Base-by-base conservation (phyloP, 768 basidiomycete genomes). In the Zangia roseola region DNA sequence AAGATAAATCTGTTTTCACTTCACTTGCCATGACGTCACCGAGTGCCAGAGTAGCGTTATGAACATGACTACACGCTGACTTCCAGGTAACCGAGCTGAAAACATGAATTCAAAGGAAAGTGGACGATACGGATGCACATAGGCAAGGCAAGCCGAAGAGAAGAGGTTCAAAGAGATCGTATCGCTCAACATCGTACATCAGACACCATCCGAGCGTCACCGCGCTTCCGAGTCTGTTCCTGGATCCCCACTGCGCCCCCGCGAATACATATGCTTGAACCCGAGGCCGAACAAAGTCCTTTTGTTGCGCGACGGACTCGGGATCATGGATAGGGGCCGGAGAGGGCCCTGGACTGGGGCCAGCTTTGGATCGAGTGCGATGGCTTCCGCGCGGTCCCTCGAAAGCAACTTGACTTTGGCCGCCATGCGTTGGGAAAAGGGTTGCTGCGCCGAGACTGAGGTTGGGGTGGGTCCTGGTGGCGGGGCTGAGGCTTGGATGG, bases 271-370 rank as follows among this genome's bases (percentile, higher is more conserved):
- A 10, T 21, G 26, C 43, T 40, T 63, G 25, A 52, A 14, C 12
- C 61, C 56, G 7, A 61, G 54, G 24, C 61, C 61, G 30, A 64
- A 63, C 14, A 63, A 48, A 13, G 53, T 50, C 43, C 56, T 54
- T 41, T 51, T 49, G 47, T 40, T 47, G 38, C 34, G 54, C 8
- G 61, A 25, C 23, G 53, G 61, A 45, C 54, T 51, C 0, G 50
- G 45, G 19, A 53, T 28, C 52, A 52, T 65, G 19, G 66, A 66
- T 7, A 68, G 30, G 13, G 67, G 67, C 4, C 64, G 64, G 16
- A 67, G 60, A 16, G 67, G 65, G 10, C 50, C 67, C 14, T 65
- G 65, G 14, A 69, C 65, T 24, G 65, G 65, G 3, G 65, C 62
- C 28, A 67, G 65, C 49, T 69, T 67, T 13, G 65, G 67, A 31